These are phyloP conservation scores for Ceratobasidium sp. DNA, from an alignment of 1,284 basidiomycete genomes.

Conservation along the genomic window DNA sequence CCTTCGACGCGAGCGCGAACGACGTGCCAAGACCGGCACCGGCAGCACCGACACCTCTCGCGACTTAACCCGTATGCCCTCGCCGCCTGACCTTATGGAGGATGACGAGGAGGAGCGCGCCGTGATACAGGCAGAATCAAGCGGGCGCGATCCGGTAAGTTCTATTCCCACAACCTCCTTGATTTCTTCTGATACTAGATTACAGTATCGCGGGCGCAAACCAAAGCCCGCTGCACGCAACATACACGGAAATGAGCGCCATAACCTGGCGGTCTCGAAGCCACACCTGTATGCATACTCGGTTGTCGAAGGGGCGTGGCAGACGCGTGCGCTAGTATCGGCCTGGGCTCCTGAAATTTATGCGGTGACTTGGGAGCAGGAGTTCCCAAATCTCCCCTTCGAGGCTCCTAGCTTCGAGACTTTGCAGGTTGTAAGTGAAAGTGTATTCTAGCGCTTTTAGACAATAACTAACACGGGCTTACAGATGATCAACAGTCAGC, in stretches of 20 bases:
- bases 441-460: neutral
- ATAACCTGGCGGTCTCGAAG: neutral
- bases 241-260: neutral
- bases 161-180: no score
- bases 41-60: neutral
- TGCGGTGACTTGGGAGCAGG: neutral
- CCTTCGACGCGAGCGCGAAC: neutral
- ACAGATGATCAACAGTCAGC: constrained; percentile 19
- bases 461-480: neutral
- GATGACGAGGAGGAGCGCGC: constrained; percentile 6
- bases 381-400: neutral
- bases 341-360: neutral
- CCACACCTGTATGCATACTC: neutral
- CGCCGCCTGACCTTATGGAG: constrained; percentile 1
- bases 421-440: neutral
- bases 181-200: constrained; percentile 9
- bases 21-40: neutral
- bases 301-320: neutral
- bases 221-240: constrained; percentile 11
- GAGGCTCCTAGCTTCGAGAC: neutral
- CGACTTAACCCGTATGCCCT: no score
- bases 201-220: constrained; percentile 10
- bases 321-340: neutral
- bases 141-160: neutral
- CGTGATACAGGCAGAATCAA: neutral